phyloP scores from a whole-genome alignment of 257 asterid genomes.

The Solanum phureja region DNA sequence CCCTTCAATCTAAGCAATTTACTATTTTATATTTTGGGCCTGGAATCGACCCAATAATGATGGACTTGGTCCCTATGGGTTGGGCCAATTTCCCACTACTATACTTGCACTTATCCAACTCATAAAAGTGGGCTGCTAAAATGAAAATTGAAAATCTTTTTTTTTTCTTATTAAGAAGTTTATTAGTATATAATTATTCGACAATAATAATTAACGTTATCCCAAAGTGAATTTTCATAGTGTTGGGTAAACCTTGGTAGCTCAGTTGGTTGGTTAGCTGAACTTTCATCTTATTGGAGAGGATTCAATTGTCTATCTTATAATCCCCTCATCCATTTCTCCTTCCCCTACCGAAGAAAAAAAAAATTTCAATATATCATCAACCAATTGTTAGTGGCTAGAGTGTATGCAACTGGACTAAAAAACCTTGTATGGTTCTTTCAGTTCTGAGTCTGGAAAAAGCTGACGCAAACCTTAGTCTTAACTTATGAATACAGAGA shows the following conservation, averaged over 20 bases:
- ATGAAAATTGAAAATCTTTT: too few species aligned
- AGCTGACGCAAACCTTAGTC: fast-evolving
- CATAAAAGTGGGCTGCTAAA: not conserved
- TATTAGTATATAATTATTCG: too few species aligned
- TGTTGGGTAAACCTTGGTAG: too few species aligned
- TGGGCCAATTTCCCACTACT: not conserved
- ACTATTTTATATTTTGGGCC: not conserved
- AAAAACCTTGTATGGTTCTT: too few species aligned
- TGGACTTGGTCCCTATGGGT: not conserved
- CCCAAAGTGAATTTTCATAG: not conserved
- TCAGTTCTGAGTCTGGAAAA: fast-evolving
- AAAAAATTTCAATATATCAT: too few species aligned
- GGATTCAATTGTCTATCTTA: too few species aligned
- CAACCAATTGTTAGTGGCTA: not conserved
- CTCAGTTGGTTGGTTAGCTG: not conserved
- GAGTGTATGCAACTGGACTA: too few species aligned
- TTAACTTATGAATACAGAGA: too few species aligned
- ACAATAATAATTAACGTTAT: too few species aligned
- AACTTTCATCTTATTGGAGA: not conserved
- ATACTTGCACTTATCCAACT: not conserved
- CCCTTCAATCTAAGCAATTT: not conserved
- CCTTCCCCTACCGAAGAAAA: too few species aligned
- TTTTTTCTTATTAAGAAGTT: not conserved
- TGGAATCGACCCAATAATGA: not conserved
- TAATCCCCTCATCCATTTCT: too few species aligned